These are phyloP conservation scores for Hyphopichia fennica DNA, from an alignment of 1,139 yeast species.

Conservation along the genomic window DNA sequence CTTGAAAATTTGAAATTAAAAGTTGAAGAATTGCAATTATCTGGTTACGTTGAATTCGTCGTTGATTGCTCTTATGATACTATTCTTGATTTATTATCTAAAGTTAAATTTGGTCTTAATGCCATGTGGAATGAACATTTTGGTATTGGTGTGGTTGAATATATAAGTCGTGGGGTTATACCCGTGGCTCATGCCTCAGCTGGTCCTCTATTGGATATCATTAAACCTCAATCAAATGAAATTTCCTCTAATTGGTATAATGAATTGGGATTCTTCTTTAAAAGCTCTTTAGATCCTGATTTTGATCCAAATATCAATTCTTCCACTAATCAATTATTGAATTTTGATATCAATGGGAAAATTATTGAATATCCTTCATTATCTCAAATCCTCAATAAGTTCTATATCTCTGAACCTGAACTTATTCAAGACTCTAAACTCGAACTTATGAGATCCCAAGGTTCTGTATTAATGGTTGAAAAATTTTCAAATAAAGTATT, in stretches of 20 bases:
- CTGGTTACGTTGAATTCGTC: slow-evolving; percentile 58
- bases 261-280: slow-evolving; percentile 75
- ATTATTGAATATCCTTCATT: slow-evolving; percentile 41
- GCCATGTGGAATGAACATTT: slow-evolving; percentile 99
- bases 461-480: slow-evolving; percentile 47
- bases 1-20: slow-evolving; percentile 50
- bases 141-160: slow-evolving; percentile 97
- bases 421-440: slow-evolving; percentile 38
- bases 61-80: slow-evolving; percentile 74
- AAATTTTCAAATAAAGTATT: slow-evolving; percentile 74
- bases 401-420: slow-evolving; percentile 41
- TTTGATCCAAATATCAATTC: slow-evolving; percentile 42
- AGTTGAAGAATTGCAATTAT: slow-evolving; percentile 49
- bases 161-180: slow-evolving; percentile 79
- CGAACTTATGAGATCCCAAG: slow-evolving; percentile 49
- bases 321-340: slow-evolving; percentile 12
- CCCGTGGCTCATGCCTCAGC: slow-evolving; percentile 92
- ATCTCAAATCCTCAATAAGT: slow-evolving; percentile 30
- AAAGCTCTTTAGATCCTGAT: slow-evolving; percentile 54
- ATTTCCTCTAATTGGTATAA: slow-evolving; percentile 30
- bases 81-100: slow-evolving; percentile 55
- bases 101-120: slow-evolving; percentile 76
- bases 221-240: slow-evolving; percentile 24
- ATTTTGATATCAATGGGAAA: slow-evolving; percentile 15
- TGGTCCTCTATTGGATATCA: slow-evolving; percentile 90